A percentile compares a stretch with the other conserved stretches of the same genome.
Evolutionary conservation across 768 basidiomycete species (phyloP).

Genomic region (Cystobasidium ongulense): DNA sequence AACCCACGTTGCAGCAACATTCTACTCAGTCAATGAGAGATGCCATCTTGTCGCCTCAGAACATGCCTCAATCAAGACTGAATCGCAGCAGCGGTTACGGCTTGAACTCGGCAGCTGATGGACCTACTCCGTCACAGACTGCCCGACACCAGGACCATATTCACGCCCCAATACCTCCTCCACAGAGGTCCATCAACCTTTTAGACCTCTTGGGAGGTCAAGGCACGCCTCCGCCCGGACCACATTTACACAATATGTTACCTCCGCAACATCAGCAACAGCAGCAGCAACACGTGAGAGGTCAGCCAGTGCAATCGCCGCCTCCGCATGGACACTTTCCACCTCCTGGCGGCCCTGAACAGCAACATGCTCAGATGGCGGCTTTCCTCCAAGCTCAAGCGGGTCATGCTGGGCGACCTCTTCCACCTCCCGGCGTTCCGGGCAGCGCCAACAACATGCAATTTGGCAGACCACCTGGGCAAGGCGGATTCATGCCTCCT

Average conservation of each 20-base stretch:
- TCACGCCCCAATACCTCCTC: background rate
- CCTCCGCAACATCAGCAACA: background rate
- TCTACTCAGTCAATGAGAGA: no score
- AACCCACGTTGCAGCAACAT: no score
- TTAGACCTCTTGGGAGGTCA: background rate
- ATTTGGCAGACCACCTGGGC: background rate
- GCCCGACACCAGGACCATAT: background rate
- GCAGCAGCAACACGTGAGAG: background rate
- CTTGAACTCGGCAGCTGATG: background rate
- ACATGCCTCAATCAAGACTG: background rate
- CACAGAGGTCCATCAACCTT: background rate
- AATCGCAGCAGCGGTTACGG: background rate
- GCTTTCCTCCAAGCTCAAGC: constrained; percentile 13
- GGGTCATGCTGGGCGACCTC: background rate
- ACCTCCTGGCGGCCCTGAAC: background rate
- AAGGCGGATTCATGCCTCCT: background rate
- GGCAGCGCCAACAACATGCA: background rate
- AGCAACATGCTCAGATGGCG: constrained; percentile 27
- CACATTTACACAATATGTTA: background rate
- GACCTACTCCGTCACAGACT: background rate
- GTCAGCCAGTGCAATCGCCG: background rate
- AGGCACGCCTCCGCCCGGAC: background rate
- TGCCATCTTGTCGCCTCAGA: background rate
- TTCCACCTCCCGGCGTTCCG: background rate
- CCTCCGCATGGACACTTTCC: background rate